Conservation (phyloP, 108 stramenopile species). For the Cyclotella baltica region DNA sequence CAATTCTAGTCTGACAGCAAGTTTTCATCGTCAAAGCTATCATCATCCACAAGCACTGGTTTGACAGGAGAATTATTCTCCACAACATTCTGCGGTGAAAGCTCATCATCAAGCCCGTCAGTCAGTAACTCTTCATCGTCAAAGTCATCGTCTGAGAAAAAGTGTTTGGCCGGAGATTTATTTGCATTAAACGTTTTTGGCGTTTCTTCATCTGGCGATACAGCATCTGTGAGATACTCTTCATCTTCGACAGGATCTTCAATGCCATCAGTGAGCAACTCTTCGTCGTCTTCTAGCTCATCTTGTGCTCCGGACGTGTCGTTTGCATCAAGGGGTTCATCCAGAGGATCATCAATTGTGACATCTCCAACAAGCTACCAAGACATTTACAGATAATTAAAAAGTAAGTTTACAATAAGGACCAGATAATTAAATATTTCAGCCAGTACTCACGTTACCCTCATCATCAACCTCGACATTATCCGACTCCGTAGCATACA, state of each 20-base stretch:
- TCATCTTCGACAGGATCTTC: background rate
- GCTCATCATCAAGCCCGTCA: slow-evolving; percentile 9
- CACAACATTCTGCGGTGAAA: background rate
- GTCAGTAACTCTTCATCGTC: slow-evolving; percentile 19
- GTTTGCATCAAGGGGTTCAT: slow-evolving; percentile 27
- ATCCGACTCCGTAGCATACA: slow-evolving; percentile 83
- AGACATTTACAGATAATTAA: background rate
- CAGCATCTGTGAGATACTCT: background rate
- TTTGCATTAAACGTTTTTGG: background rate
- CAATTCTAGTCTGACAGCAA: slow-evolving; percentile 14
- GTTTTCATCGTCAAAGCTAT: slow-evolving; percentile 16
- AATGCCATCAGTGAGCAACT: slow-evolving; percentile 12
- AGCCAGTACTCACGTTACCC: slow-evolving; percentile 43
- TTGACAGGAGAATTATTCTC: background rate
- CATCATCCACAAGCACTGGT: slow-evolving; percentile 1
- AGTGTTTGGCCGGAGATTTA: background rate
- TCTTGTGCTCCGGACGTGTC: slow-evolving; percentile 5
- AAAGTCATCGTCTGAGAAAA: slow-evolving; percentile 22
- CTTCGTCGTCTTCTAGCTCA: slow-evolving; percentile 30
- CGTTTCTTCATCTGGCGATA: background rate
- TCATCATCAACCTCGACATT: slow-evolving; percentile 68
- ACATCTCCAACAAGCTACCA: slow-evolving; percentile 45
- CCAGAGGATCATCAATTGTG: slow-evolving; percentile 10
- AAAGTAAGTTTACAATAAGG: background rate
- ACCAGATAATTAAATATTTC: background rate